These are phyloP conservation scores for Hyphopichia homilentoma DNA, from an alignment of 805 yeast genomes.

Conservation along the genomic window DNA sequence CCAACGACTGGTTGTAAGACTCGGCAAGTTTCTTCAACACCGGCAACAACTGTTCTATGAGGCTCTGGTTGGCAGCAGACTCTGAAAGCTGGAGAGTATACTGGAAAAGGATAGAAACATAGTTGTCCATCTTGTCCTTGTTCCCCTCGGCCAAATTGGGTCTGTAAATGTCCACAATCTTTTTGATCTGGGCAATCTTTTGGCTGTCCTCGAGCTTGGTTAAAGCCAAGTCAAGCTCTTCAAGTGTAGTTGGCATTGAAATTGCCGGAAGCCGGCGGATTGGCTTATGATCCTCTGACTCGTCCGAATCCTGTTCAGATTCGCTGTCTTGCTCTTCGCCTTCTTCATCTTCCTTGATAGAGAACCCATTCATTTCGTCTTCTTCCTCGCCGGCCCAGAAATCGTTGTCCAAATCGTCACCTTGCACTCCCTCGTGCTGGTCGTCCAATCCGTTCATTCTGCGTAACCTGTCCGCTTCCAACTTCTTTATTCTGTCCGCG, in stretches of 20 bases:
- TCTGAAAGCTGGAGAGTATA: constrained; percentile 51
- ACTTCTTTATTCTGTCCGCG: constrained; percentile 52
- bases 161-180: constrained; percentile 58
- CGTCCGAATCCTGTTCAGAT: constrained; percentile 25
- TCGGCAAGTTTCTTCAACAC: constrained; percentile 58
- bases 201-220: constrained; percentile 32
- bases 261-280: constrained; percentile 9
- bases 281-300: constrained; percentile 9
- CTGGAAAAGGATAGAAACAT: constrained; percentile 60
- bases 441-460: constrained; percentile 70
- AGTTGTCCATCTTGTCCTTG: constrained; percentile 63
- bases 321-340: constrained; percentile 36
- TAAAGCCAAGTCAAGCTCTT: constrained; percentile 28
- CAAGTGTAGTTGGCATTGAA: constrained; percentile 28
- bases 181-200: constrained; percentile 47
- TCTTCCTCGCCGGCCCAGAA: constrained; percentile 55
- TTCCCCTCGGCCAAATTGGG: constrained; percentile 82
- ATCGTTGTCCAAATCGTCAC: constrained; percentile 64
- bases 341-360: constrained; percentile 29
- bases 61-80: constrained; percentile 18
- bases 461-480: constrained; percentile 64
- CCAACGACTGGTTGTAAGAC: constrained; percentile 59
- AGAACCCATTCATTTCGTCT: constrained; percentile 43
- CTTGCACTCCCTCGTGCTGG: constrained; percentile 48
- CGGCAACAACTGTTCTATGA: constrained; percentile 40